Percentiles rank a stretch among this genome's conserved stretches.
Conservation (phyloP, 805 yeast genomes). For the Osmozyma mogii region DNA sequence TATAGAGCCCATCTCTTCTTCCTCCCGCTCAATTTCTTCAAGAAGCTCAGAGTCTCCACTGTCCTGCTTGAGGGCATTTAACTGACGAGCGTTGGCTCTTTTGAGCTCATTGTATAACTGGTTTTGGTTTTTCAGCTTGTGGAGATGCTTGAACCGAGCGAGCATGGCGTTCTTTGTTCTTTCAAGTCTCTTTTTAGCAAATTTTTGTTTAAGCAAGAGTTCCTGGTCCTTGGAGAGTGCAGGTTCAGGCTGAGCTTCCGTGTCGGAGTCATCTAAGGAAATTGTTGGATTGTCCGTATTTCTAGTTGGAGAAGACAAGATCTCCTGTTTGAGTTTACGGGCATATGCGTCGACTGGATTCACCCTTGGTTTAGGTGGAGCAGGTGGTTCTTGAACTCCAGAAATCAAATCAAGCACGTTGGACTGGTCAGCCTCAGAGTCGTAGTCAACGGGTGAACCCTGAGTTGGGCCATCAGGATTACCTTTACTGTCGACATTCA, state of each 20-base stretch:
- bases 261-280: constrained; percentile 23
- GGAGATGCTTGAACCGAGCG: constrained; percentile 6
- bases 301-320: constrained; percentile 20
- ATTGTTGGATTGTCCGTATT: constrained; percentile 9
- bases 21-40: constrained; percentile 35
- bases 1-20: constrained; percentile 35
- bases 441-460: constrained; percentile 1
- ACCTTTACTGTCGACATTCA: constrained; percentile 2
- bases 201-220: constrained; percentile 25
- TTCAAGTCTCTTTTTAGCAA: constrained; percentile 16
- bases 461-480: neutral
- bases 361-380: constrained; percentile 1
- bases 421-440: constrained; percentile 6
- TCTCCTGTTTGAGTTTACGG: constrained; percentile 19
- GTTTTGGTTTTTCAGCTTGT: constrained; percentile 9
- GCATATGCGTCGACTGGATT: constrained; percentile 32
- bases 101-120: constrained; percentile 29
- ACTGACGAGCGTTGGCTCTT: constrained; percentile 39
- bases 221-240: constrained; percentile 25
- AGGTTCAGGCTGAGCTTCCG: constrained; percentile 9
- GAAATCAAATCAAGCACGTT: constrained; percentile 7
- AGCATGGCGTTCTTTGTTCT: constrained; percentile 1
- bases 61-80: constrained; percentile 15
- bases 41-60: constrained; percentile 19
- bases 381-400: too few relatives aligned